Evolutionary conservation across 352 stramenopile species (phyloP).

Genomic region (Phytopythium sindhum): DNA sequence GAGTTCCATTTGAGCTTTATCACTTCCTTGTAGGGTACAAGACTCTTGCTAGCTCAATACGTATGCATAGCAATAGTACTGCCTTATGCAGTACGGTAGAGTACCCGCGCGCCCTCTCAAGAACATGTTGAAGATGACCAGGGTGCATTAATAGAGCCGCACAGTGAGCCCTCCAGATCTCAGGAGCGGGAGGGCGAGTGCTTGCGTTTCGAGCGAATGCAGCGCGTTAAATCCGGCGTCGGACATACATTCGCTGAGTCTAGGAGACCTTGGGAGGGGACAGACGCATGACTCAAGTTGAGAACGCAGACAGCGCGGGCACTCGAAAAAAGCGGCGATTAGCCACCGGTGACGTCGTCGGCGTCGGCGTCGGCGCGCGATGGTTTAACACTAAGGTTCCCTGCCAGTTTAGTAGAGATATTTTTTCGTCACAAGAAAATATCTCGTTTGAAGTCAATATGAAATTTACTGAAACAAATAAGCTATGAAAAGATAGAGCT

Average conservation of each 20-base stretch:
- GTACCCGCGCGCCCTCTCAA: neutral
- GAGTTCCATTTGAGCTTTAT: too few relatives aligned
- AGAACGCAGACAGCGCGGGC: neutral
- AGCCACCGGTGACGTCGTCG: neutral
- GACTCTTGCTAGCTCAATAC: too few relatives aligned
- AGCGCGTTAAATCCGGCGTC: neutral
- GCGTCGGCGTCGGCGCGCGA: neutral
- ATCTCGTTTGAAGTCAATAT: too few relatives aligned
- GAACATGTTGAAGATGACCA: too few relatives aligned
- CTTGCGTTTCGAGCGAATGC: slow-evolving; percentile 1
- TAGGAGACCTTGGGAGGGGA: too few relatives aligned
- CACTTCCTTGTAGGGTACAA: too few relatives aligned
- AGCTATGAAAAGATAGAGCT: too few relatives aligned
- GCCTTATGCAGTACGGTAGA: too few relatives aligned
- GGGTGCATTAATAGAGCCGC: neutral
- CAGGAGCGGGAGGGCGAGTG: neutral
- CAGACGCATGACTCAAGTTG: neutral
- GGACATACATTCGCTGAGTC: neutral
- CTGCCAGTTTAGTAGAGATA: too few relatives aligned
- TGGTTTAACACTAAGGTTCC: slow-evolving; percentile 1
- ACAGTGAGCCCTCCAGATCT: neutral
- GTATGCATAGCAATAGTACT: too few relatives aligned
- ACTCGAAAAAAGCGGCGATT: neutral
- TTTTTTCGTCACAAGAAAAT: too few relatives aligned
- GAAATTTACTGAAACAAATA: too few relatives aligned